A percentile compares a stretch with the other conserved stretches of the same genome.
These are phyloP conservation scores for Phialocephala sp. DNA, from an alignment of 2,329 filamentous ascomycete species.

Conservation along the genomic window DNA sequence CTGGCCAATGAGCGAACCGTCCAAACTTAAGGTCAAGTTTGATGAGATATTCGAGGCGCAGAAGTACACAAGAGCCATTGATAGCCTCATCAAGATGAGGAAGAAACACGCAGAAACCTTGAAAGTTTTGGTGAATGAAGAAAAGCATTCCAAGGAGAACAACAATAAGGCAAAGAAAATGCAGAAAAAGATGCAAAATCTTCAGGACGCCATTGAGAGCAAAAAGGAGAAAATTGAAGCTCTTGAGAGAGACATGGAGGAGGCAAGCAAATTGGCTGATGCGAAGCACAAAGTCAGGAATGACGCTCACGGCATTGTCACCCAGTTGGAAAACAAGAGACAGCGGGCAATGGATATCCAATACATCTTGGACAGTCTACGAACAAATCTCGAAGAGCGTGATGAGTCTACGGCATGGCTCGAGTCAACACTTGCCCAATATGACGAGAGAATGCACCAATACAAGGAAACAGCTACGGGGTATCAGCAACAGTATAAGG, in stretches of 20 bases:
- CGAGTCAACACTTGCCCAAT: conserved; percentile 73
- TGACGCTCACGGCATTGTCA: conserved; percentile 75
- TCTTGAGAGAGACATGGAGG: conserved; percentile 65
- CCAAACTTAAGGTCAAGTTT: conserved; percentile 87
- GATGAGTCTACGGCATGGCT: conserved; percentile 79
- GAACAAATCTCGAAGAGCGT: conserved; percentile 76
- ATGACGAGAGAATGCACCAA: conserved; percentile 73
- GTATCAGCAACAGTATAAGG: conserved; percentile 67
- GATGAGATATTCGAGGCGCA: conserved; percentile 97
- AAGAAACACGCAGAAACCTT: conserved; percentile 85
- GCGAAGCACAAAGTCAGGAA: conserved; percentile 76
- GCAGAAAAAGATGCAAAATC: conserved; percentile 66
- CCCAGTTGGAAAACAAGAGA: conserved; percentile 76
- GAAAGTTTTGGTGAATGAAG: conserved; percentile 72
- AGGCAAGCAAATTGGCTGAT: conserved; percentile 58
- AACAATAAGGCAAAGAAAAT: conserved; percentile 82
- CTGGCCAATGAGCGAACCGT: conserved; percentile 93
- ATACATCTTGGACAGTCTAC: conserved; percentile 72
- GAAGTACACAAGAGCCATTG: conserved; percentile 97
- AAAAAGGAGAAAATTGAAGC: conserved; percentile 63
- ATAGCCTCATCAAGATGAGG: conserved; percentile 85
- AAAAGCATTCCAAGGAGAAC: conserved; percentile 78
- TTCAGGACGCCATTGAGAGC: conserved; percentile 70
- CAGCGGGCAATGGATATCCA: conserved; percentile 75
- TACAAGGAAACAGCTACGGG: conserved; percentile 67